Base-by-base conservation (phyloP, 345 rosid genomes). In the Rhodamnia rubescens region DNA sequence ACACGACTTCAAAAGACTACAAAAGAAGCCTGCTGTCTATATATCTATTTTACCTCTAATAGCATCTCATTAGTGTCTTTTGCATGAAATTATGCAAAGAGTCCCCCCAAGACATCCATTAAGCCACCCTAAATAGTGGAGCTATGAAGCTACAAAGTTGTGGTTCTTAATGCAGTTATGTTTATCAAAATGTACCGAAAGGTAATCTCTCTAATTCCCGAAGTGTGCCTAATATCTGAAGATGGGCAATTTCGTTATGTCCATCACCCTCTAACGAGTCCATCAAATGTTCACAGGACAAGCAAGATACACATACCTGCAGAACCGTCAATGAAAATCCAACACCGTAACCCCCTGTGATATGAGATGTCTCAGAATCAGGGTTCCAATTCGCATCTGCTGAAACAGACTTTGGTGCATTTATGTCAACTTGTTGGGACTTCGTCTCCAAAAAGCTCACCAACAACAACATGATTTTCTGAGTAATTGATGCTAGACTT, bases 391-490 rank as follows among this genome's bases (percentile, higher is more conserved):
- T 94, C 47, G 86, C 90, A 88, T 94, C 96, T 26, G 90, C 86
- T 87, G 93, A 83, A 88, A 92, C 53, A 78, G 98, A 92, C 90
- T 89, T 93, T 50, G 96, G 98, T 69, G 93, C 92, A 89, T 93
- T 96, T 86, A 90, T 89, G 74, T 93, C 93, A 89, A 53, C 82
- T 85, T 93, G 92, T 55, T 91, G 96, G 88, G 94, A 91, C 92
- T 95, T 96, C 6, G 86, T 89, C 88, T 96, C 99, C 90, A 97
- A 92, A 92, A 85, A 97, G 95, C 92, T 94, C 99, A 85, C 98
- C 99, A 88, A 96, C 92, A 84, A 95, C 91, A 90, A 96, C 94
- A 89, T 95, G 99, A 89, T 97, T 97, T 90, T 94, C 99, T 97
- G 90, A 69, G 42, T 36, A 86, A 84, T 84, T 64, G 87, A 75